Conservation (phyloP, 192 early-diverging fungal species). For the Oehlia diaphana region DNA sequence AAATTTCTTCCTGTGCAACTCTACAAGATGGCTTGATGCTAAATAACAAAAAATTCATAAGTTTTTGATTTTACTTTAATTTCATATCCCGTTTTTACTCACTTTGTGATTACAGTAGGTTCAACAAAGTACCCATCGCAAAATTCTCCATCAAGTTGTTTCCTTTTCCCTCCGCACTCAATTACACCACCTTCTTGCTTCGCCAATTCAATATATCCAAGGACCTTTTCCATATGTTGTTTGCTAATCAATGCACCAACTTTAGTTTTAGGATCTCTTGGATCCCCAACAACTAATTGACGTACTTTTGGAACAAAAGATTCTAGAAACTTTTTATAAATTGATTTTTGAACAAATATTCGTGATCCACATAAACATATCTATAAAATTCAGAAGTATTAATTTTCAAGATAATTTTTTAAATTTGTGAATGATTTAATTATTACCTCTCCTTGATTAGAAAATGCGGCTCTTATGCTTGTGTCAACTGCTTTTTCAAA, state of each 20-base stretch:
- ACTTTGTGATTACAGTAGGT: conserved; percentile 73
- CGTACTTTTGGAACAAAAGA: conserved; percentile 46
- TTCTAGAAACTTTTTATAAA: conserved; percentile 62
- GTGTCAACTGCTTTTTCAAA: conserved; percentile 59
- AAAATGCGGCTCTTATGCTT: conserved; percentile 57
- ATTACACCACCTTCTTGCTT: conserved; percentile 59
- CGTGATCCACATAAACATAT: conserved; percentile 72
- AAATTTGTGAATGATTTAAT: neutral
- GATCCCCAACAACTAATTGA: conserved; percentile 64
- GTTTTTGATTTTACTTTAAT: neutral
- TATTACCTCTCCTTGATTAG: conserved; percentile 70
- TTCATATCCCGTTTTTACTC: neutral
- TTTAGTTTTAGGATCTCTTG: conserved; percentile 49
- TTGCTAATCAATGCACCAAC: conserved; percentile 65
- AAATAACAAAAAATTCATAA: neutral
- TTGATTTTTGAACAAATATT: conserved; percentile 64
- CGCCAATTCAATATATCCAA: conserved; percentile 65
- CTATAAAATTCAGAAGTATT: conserved; percentile 13
- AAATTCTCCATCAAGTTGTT: conserved; percentile 40
- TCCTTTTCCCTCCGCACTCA: conserved; percentile 51
- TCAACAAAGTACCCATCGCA: conserved; percentile 69
- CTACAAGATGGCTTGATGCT: conserved; percentile 40
- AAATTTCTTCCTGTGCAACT: conserved; percentile 74
- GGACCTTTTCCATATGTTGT: conserved; percentile 70
- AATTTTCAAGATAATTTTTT: neutral